Percentiles rank a stretch among this genome's conserved stretches.
phyloP scores from a whole-genome alignment of 169 alveolate genomes.

The Plasmodium coatneyi region DNA sequence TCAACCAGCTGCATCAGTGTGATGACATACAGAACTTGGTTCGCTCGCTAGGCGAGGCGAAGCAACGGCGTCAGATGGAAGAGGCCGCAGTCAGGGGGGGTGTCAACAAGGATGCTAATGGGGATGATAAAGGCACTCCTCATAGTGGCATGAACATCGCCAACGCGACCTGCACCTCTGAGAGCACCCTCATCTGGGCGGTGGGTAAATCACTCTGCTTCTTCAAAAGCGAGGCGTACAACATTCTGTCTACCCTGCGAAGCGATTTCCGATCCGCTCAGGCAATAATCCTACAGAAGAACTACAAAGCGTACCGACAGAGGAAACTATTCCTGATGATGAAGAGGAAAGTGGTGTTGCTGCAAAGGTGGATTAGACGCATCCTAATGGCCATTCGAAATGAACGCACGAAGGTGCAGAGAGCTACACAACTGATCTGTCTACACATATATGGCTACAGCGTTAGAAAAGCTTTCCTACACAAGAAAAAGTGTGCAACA shows the following conservation, averaged over 20 bases:
- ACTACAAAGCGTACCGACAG: slow-evolving; percentile 73
- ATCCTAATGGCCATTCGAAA: slow-evolving; percentile 52
- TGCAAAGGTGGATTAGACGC: slow-evolving; percentile 81
- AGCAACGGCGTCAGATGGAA: not conserved
- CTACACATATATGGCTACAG: slow-evolving; percentile 8
- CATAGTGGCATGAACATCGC: not conserved
- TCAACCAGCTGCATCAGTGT: not conserved
- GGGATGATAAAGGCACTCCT: not conserved
- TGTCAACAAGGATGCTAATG: not conserved
- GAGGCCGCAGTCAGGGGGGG: not conserved
- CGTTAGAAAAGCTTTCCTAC: slow-evolving; percentile 10
- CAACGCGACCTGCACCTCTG: not conserved
- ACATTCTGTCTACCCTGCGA: slow-evolving; percentile 76
- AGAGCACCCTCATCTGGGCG: slow-evolving; percentile 24
- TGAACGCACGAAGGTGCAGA: not conserved
- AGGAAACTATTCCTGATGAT: slow-evolving; percentile 55
- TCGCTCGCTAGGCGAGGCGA: not conserved
- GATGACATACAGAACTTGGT: slow-evolving; percentile 1
- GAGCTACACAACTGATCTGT: slow-evolving; percentile 32
- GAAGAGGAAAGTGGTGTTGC: slow-evolving; percentile 56
- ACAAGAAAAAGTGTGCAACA: slow-evolving; percentile 17
- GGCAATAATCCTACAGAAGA: slow-evolving; percentile 76
- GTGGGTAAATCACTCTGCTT: slow-evolving; percentile 56
- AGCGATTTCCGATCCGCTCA: slow-evolving; percentile 77
- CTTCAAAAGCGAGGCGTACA: slow-evolving; percentile 79